Evolutionary conservation across 495 filamentous ascomycete genomes (phyloP).

Genomic region (Penicilliopsis zonata): DNA sequence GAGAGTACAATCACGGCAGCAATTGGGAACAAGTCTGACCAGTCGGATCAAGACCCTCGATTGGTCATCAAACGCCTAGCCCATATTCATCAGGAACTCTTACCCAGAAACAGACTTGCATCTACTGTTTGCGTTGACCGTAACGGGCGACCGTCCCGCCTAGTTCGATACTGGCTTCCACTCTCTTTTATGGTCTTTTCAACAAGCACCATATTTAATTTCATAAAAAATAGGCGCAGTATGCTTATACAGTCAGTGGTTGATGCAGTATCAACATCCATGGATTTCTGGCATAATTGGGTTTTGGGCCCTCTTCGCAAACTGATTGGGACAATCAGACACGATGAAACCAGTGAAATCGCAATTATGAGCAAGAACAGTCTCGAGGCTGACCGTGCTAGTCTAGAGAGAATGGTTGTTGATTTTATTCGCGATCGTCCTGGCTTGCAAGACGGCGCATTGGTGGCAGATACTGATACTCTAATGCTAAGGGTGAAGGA

Average conservation of each 20-base stretch:
- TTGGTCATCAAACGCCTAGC: conserved; percentile 56
- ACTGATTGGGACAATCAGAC: conserved; percentile 81
- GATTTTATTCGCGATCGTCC: conserved; percentile 82
- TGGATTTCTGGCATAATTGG: conserved; percentile 95
- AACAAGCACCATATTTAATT: conserved; percentile 66
- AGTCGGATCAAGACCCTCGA: conserved; percentile 32
- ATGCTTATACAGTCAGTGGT: conserved; percentile 66
- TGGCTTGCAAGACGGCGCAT: conserved; percentile 31
- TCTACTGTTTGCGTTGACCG: conserved; percentile 36
- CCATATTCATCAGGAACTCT: conserved; percentile 43
- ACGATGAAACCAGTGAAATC: conserved; percentile 82
- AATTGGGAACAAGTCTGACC: conserved; percentile 47
- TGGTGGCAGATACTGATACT: conserved; percentile 46
- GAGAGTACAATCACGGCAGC: conserved; percentile 57
- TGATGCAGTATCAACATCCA: conserved; percentile 59
- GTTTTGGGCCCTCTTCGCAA: conserved; percentile 73
- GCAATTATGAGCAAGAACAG: conserved; percentile 90
- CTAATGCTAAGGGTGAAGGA: conserved; percentile 71
- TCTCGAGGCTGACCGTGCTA: conserved; percentile 76
- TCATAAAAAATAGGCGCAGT: conserved; percentile 56
- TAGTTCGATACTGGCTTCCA: conserved; percentile 84
- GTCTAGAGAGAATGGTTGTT: conserved; percentile 93
- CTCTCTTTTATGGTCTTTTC: conserved; percentile 50
- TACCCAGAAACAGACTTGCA: conserved; percentile 44
- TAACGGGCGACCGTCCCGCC: conserved; percentile 62